Base-by-base conservation (phyloP, 371 early-diverging fungal species). In the Mucor piriformis region DNA sequence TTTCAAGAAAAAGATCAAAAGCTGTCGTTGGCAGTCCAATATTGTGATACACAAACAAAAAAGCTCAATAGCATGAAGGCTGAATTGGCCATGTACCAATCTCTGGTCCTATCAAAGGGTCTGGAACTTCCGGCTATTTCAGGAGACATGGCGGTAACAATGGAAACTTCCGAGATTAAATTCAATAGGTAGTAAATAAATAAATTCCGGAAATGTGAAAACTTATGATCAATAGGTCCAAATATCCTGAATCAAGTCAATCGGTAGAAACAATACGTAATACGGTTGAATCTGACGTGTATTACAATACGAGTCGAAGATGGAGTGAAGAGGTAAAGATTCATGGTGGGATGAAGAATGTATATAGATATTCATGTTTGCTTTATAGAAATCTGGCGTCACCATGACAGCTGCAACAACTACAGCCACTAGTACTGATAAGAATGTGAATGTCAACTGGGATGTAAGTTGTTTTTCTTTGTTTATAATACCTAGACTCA, bases 371-470 rank as follows among this genome's bases (percentile, higher is more conserved):
- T 42, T 18, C 4, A 18, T 18, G 3, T 18, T 1, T 6, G 7
- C 7, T 18, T 18, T 42, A 6, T 18, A 42, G 18, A 42, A 18
- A 42, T 3, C 8, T 18, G 3, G n/a, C 18, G 37, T 12, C 3
- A 37, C 13, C 12, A 37, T n/a, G 11, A 37, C 37, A 13, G 11
- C 37, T 3, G 13, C 37, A 13, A 12, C 42, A 15, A 38, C 38
- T 38, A 38, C 7, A n/a, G 42, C 42, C 8, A 18, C 20, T 18
- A 18, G 8, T 18, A 42, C 18, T 16, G 73, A 73, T 40, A 72
- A 76, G 52, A 63, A 68, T 54, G 34, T 38, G 2, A 59, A 63
- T 49, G 49, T 42, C n/a, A 63, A 73, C 50, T 76, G 76, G 76
- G 63, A 62, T 29, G 69, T 66, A 61, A 63, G 64, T 64, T 21